Base-by-base conservation (phyloP, 129 eudicot species). In the Chrysanthemum lavandulifolium region DNA sequence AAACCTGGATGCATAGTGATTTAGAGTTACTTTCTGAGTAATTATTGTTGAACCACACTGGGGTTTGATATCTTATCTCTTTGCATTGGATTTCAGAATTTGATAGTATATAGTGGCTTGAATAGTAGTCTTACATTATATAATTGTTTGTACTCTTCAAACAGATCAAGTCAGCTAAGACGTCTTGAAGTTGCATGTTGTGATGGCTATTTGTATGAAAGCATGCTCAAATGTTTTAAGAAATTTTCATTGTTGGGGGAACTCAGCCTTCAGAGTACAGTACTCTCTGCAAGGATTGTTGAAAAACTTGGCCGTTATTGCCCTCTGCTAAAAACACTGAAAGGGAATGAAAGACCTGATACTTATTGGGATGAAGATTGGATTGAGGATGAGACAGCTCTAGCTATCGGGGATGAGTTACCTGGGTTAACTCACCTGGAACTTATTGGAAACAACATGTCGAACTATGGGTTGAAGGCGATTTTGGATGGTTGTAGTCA, bases 171-270 rank as follows among this genome's bases (percentile, higher is more conserved):
- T 13, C 45, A 62, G 13, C 6, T 62, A 21, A 31, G 47, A 31
- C 67, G 67, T 31, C 67, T 62, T 62, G 48, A 27, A 31, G 10
- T 62, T 33, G 45, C 67, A 3, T 27, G 45, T 62, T 62, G 49
- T 10, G 7, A 31, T 29, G 67, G 48, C n/a, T 1, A 0, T 14
- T 8, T 13, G 21, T 4, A 3, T 62, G 19, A 13, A 62, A 62
- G 49, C 21, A 27, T 45, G 67, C 13, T 4, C 4, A n/a, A 31
- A 62, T 9, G n/a, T 62, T 31, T 62, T 13, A 62, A 62, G 21
- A 62, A 59, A 59, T 2, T 59, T 10, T 9, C 64, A 59, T 21
- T 59, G 0, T 21, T 59, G 64, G 64, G 12, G 67, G 67, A 62
- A 7, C 49, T 31, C 45, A 61, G 67, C 45, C 43, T 61, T 31